Conservation (phyloP, 2,329 filamentous ascomycete species). For the Sporothrix sp. region DNA sequence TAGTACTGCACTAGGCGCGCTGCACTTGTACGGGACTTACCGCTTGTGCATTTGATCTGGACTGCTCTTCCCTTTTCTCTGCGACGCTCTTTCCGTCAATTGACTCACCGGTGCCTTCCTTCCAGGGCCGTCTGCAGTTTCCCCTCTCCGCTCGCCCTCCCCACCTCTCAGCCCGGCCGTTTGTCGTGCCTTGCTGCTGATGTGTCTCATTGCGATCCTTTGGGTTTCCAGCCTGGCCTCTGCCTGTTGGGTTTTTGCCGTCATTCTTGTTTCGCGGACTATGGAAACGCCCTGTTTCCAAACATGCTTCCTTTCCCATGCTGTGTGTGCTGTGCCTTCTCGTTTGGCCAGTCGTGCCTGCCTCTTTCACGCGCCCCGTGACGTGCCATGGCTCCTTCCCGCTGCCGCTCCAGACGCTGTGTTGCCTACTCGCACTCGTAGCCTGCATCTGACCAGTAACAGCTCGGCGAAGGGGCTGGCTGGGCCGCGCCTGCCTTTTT, state of each 20-base stretch:
- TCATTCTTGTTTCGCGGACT: too few relatives aligned
- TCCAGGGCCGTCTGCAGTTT: too few relatives aligned
- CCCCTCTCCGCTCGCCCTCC: too few relatives aligned
- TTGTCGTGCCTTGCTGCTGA: not conserved
- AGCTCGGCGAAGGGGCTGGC: conserved; percentile 1
- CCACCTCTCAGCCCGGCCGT: too few relatives aligned
- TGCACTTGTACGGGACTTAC: too few relatives aligned
- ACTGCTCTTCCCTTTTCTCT: too few relatives aligned
- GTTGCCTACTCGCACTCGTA: conserved; percentile 4
- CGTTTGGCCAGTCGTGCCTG: not conserved
- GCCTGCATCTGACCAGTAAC: conserved; percentile 5
- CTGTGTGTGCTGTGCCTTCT: not conserved
- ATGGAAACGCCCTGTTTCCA: not conserved
- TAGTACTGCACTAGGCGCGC: too few relatives aligned
- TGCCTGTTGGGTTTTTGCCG: conserved; percentile 1
- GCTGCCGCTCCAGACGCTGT: not conserved
- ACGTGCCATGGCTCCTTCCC: conserved; percentile 1
- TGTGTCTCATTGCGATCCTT: too few relatives aligned
- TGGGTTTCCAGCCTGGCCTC: too few relatives aligned
- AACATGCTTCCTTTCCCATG: not conserved
- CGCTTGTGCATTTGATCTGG: too few relatives aligned
- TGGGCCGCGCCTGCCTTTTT: conserved; percentile 10
- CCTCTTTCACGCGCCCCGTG: not conserved
- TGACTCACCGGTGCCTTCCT: too few relatives aligned
- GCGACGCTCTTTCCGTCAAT: too few relatives aligned